A percentile compares a stretch with the other conserved stretches of the same genome.
These are phyloP conservation scores for Aspergillus conjunctus DNA, from an alignment of 495 filamentous ascomycete genomes.

Conservation along the genomic window DNA sequence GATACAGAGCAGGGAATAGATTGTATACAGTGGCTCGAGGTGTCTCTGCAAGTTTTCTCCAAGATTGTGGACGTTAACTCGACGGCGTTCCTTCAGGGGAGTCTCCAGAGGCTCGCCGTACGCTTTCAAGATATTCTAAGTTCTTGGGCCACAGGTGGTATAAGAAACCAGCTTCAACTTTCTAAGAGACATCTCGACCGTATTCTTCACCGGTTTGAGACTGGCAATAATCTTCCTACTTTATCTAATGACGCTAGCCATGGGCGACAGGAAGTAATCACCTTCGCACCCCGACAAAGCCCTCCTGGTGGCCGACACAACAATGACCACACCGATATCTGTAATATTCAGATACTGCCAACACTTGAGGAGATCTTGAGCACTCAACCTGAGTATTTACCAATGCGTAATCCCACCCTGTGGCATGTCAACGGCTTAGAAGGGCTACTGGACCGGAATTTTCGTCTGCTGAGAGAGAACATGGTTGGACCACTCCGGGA, in stretches of 20 bases:
- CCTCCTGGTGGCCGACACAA: slow-evolving; percentile 53
- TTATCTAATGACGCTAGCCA: background rate
- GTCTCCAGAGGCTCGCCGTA: background rate
- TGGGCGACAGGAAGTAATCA: background rate
- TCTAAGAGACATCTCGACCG: background rate
- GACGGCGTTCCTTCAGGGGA: slow-evolving; percentile 5
- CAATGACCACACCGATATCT: slow-evolving; percentile 64
- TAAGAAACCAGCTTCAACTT: background rate
- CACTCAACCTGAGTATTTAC: slow-evolving; percentile 59
- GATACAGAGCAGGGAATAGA: background rate
- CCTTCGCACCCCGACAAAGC: slow-evolving; percentile 8
- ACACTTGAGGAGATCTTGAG: slow-evolving; percentile 62
- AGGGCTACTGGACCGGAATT: slow-evolving; percentile 69
- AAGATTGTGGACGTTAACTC: slow-evolving; percentile 6
- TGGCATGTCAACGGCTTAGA: slow-evolving; percentile 60
- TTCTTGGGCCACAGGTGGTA: background rate
- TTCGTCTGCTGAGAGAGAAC: slow-evolving; percentile 48
- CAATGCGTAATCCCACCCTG: slow-evolving; percentile 50
- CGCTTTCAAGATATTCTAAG: slow-evolving; percentile 5
- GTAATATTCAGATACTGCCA: slow-evolving; percentile 64
- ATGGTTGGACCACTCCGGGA: slow-evolving; percentile 45
- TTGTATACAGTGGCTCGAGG: slow-evolving; percentile 6
- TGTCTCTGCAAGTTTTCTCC: background rate
- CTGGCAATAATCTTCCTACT: background rate
- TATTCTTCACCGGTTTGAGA: background rate